Evolutionary conservation across 208 protist genomes (phyloP).

Genomic region (Trypanosomatidae sp.): DNA sequence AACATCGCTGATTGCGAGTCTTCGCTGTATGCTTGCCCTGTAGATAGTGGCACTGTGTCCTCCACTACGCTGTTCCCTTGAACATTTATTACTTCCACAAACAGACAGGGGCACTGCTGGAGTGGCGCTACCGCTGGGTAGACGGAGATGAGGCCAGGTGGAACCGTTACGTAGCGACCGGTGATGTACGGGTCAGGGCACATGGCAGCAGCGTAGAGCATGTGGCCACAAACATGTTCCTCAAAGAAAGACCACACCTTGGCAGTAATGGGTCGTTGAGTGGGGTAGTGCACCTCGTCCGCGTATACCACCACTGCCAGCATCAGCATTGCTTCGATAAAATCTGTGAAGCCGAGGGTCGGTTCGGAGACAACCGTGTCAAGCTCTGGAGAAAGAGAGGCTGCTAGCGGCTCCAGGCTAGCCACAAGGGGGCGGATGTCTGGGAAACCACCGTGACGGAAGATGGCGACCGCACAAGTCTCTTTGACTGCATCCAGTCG

Average conservation of each 20-base stretch:
- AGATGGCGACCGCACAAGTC: conserved; percentile 56
- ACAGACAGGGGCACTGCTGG: conserved; percentile 13
- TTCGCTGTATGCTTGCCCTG: neutral
- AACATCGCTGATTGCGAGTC: conserved; percentile 1
- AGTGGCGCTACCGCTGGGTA: conserved; percentile 20
- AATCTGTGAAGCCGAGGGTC: conserved; percentile 60
- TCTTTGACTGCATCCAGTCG: conserved; percentile 45
- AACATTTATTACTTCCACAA: conserved; percentile 26
- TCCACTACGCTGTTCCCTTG: neutral
- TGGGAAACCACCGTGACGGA: conserved; percentile 60
- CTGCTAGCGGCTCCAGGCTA: neutral
- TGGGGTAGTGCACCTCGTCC: conserved; percentile 49
- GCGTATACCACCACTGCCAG: conserved; percentile 79
- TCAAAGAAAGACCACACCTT: conserved; percentile 86
- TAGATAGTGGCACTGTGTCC: neutral
- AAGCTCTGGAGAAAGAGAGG: conserved; percentile 1
- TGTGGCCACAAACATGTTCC: conserved; percentile 47
- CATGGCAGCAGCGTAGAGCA: conserved; percentile 16
- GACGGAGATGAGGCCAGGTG: conserved; percentile 25
- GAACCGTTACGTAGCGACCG: conserved; percentile 19
- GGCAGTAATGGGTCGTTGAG: conserved; percentile 67
- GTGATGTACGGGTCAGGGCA: conserved; percentile 31
- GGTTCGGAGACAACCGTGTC: conserved; percentile 2
- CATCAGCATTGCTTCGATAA: conserved; percentile 82
- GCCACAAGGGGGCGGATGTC: conserved; percentile 42